Percentiles rank a stretch among this genome's conserved stretches.
These are phyloP conservation scores for Fusarium sarcochroum DNA, from an alignment of 2,329 filamentous ascomycete species.

Conservation along the genomic window DNA sequence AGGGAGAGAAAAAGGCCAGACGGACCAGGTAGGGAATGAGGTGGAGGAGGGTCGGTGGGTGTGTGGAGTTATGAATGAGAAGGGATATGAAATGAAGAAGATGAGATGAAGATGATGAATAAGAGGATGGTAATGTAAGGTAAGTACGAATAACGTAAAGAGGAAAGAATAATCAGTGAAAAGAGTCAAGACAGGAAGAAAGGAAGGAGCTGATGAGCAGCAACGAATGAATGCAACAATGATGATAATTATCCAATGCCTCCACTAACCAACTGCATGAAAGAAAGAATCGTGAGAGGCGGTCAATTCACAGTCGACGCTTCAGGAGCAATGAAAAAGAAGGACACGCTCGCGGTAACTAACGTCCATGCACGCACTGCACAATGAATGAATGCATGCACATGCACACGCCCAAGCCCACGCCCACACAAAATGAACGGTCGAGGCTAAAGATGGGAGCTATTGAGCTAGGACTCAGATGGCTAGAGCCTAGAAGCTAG, in stretches of 20 bases:
- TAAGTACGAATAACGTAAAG: slow-evolving; percentile 2
- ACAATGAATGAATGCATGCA: slow-evolving; percentile 5
- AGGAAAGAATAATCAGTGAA: slow-evolving; percentile 16
- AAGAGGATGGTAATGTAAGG: not conserved
- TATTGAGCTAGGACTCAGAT: slow-evolving; percentile 24
- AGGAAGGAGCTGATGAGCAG: slow-evolving; percentile 13
- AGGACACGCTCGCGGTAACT: not conserved
- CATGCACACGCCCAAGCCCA: slow-evolving; percentile 18
- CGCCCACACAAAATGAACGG: slow-evolving; percentile 23
- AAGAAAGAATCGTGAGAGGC: slow-evolving; percentile 4
- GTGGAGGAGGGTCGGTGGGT: slow-evolving; percentile 45
- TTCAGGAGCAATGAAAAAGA: not conserved
- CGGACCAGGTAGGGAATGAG: slow-evolving; percentile 51
- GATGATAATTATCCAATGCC: not conserved
- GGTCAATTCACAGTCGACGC: not conserved
- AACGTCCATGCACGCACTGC: no score
- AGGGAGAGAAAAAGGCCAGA: slow-evolving; percentile 50
- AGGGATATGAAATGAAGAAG: slow-evolving; percentile 46
- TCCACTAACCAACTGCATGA: slow-evolving; percentile 2
- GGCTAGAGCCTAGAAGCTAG: slow-evolving; percentile 22
- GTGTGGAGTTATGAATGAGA: slow-evolving; percentile 43
- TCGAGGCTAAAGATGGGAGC: slow-evolving; percentile 20
- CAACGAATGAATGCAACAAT: slow-evolving; percentile 12
- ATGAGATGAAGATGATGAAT: slow-evolving; percentile 14
- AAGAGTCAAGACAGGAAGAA: slow-evolving; percentile 5